Evolutionary conservation across 805 yeast genomes (phyloP).

Genomic region (Torulaspora quercuum): DNA sequence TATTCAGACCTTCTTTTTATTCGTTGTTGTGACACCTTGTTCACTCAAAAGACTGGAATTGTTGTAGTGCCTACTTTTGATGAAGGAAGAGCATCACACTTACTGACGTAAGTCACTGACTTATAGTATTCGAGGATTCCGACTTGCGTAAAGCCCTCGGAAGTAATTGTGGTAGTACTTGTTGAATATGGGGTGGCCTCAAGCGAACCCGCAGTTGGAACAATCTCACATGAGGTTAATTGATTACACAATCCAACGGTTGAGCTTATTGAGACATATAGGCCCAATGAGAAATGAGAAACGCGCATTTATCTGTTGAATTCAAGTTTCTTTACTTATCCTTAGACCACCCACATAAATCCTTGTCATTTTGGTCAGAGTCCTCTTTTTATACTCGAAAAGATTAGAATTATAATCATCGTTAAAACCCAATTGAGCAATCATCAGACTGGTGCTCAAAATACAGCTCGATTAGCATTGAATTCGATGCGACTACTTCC

Average conservation of each 20-base stretch:
- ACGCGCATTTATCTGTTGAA: too few species aligned
- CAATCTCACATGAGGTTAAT: slow-evolving; percentile 20
- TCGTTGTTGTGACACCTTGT: background rate
- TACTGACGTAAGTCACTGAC: slow-evolving; percentile 25
- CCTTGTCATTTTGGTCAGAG: too few species aligned
- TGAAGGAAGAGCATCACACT: slow-evolving; percentile 19
- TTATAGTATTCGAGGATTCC: slow-evolving; percentile 26
- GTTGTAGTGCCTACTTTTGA: slow-evolving; percentile 10
- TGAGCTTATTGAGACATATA: background rate
- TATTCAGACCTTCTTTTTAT: background rate
- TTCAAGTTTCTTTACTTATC: too few species aligned
- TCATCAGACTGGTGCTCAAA: too few species aligned
- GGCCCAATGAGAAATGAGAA: slow-evolving; percentile 1
- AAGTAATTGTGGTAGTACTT: slow-evolving; percentile 17
- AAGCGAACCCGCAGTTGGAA: slow-evolving; percentile 23
- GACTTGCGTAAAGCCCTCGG: slow-evolving; percentile 19
- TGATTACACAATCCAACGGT: background rate
- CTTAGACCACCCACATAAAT: too few species aligned
- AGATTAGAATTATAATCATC: too few species aligned
- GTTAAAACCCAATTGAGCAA: too few species aligned
- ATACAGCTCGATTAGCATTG: background rate
- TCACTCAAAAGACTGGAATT: slow-evolving; percentile 8
- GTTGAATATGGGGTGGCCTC: slow-evolving; percentile 30
- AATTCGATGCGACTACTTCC: too few species aligned
- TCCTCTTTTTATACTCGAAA: too few species aligned